Conservation (phyloP, 495 filamentous ascomycete species). For the Penicillium lividum region DNA sequence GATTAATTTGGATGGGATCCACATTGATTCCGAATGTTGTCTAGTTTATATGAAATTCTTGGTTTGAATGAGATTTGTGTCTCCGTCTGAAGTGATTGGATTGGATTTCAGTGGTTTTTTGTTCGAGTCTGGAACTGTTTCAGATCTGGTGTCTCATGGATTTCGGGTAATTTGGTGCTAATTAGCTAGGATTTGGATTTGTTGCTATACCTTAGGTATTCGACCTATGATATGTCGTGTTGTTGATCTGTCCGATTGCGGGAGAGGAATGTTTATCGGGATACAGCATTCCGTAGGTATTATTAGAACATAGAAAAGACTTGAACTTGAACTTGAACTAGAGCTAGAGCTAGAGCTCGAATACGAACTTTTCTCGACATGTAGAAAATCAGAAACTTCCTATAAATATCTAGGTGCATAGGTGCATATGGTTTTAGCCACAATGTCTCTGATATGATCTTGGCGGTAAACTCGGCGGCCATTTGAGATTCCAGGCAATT, state of each 20-base stretch:
- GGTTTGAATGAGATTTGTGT: not conserved
- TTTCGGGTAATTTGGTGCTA: no score
- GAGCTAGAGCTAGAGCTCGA: not conserved
- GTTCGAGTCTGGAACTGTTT: not conserved
- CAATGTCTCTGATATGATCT: not conserved
- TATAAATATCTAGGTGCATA: not conserved
- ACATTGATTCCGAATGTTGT: not conserved
- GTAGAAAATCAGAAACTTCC: not conserved
- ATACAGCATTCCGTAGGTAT: conserved; percentile 4
- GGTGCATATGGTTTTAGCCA: not conserved
- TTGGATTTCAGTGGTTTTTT: not conserved
- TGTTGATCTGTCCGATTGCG: no score
- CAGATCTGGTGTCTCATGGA: not conserved
- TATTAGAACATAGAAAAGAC: not conserved
- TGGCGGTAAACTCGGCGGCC: conserved; percentile 1
- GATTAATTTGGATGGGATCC: not conserved
- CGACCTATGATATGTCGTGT: no score
- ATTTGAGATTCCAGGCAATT: conserved; percentile 2
- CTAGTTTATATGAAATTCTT: not conserved
- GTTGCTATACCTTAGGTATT: no score
- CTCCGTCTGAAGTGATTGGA: not conserved
- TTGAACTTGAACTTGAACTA: not conserved
- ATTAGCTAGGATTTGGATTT: no score
- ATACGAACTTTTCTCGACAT: no score
- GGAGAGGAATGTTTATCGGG: not conserved